Conservation (phyloP, 345 rosid species). For the Bruguiera parviflora region DNA sequence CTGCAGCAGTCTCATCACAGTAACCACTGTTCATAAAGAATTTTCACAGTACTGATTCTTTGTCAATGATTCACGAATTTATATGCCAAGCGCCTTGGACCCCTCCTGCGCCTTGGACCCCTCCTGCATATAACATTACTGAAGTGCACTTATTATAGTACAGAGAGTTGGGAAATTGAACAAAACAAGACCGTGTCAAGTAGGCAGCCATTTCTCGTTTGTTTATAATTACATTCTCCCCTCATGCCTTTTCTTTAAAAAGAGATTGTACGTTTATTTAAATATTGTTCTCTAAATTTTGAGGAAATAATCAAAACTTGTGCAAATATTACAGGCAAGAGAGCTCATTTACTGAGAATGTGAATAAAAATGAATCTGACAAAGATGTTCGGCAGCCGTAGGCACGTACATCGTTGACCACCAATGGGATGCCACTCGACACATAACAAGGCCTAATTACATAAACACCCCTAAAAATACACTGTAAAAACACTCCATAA, state of each 20-base stretch:
- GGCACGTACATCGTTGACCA: no score
- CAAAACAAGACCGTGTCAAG: neutral
- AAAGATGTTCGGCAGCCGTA: no score
- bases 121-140: slow-evolving; percentile 26
- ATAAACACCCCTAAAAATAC: no score
- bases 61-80: slow-evolving; percentile 12
- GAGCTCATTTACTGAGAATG: no score
- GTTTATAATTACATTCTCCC: neutral
- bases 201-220: neutral
- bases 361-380: no score
- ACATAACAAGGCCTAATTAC: no score
- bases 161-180: neutral
- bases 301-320: no score
- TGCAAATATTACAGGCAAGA: no score
- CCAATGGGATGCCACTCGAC: no score
- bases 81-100: slow-evolving; percentile 28
- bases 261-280: no score
- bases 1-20: neutral
- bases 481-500: no score
- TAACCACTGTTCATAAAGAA: neutral
- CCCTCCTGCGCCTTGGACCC: slow-evolving; percentile 45
- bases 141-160: neutral
- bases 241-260: neutral
- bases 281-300: no score
- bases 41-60: neutral